A percentile compares a stretch with the other conserved stretches of the same genome.
phyloP scores from a whole-genome alignment of 2,329 filamentous ascomycete species.

The Aschersonia sp. region DNA sequence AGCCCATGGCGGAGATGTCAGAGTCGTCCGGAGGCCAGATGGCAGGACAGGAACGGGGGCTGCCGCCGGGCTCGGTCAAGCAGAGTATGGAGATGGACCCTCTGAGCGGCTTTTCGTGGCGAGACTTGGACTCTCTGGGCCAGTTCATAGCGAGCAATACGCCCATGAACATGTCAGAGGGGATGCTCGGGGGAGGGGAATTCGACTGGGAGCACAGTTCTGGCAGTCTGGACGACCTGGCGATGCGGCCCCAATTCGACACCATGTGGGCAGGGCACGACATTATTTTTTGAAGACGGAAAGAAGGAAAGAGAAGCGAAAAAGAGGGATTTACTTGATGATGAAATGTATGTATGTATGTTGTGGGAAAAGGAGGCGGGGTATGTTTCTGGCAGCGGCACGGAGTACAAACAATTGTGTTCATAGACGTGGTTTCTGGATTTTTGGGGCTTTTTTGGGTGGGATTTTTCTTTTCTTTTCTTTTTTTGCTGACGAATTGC shows the following conservation, averaged over 20 bases:
- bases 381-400: too few relatives aligned
- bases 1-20: constrained; percentile 9
- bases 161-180: constrained; percentile 9
- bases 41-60: constrained; percentile 5
- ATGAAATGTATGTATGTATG: too few relatives aligned
- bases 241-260: constrained; percentile 8
- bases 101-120: constrained; percentile 45
- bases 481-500: too few relatives aligned
- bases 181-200: constrained; percentile 11
- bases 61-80: background rate
- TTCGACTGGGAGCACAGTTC: constrained; percentile 12
- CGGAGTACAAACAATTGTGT: too few relatives aligned
- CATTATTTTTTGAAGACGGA: constrained; percentile 7
- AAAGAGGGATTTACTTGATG: too few relatives aligned
- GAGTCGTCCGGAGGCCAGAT: constrained; percentile 8
- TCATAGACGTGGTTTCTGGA: too few relatives aligned
- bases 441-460: too few relatives aligned
- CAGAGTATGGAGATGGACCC: constrained; percentile 22
- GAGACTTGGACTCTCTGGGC: constrained; percentile 43
- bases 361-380: too few relatives aligned
- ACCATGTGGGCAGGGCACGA: constrained; percentile 9
- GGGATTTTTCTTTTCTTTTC: too few relatives aligned
- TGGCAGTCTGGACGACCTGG: constrained; percentile 7
- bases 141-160: constrained; percentile 28
- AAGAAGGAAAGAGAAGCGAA: too few relatives aligned